Conservation (phyloP, 78 protist species). For the Creolimax fragrantissima region DNA sequence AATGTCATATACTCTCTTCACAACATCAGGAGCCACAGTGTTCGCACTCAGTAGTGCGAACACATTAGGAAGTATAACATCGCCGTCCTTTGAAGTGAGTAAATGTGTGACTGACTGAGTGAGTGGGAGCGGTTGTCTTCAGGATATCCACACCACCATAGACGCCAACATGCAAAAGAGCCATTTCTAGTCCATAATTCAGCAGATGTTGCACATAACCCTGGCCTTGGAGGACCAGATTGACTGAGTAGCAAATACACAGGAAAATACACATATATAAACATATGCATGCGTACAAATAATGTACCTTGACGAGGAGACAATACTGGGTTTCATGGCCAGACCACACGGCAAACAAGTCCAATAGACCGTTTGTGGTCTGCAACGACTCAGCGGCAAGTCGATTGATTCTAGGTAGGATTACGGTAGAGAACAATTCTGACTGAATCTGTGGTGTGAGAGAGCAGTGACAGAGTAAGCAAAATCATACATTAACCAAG, state of each 20-base stretch:
- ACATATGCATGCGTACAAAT: neutral
- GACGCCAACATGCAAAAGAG: too few relatives aligned
- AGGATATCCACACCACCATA: too few relatives aligned
- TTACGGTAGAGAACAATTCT: neutral
- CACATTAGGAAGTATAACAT: neutral
- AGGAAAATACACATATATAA: neutral
- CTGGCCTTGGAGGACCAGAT: too few relatives aligned
- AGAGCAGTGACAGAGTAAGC: too few relatives aligned
- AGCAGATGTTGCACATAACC: too few relatives aligned
- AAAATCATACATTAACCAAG: too few relatives aligned
- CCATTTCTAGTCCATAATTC: too few relatives aligned
- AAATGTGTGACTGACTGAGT: too few relatives aligned
- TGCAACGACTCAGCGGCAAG: conserved; percentile 1
- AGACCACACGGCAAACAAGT: neutral
- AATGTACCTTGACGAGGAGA: too few relatives aligned
- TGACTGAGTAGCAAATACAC: too few relatives aligned
- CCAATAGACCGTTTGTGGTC: neutral
- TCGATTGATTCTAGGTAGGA: neutral
- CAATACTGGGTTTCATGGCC: neutral
- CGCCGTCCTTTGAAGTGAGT: neutral
- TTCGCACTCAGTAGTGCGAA: neutral
- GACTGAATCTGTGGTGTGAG: neutral
- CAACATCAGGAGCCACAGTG: neutral
- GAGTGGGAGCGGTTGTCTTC: too few relatives aligned
- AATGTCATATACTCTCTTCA: neutral